Conservation (phyloP, 331 rosid species). For the Dryas integrifolia region DNA sequence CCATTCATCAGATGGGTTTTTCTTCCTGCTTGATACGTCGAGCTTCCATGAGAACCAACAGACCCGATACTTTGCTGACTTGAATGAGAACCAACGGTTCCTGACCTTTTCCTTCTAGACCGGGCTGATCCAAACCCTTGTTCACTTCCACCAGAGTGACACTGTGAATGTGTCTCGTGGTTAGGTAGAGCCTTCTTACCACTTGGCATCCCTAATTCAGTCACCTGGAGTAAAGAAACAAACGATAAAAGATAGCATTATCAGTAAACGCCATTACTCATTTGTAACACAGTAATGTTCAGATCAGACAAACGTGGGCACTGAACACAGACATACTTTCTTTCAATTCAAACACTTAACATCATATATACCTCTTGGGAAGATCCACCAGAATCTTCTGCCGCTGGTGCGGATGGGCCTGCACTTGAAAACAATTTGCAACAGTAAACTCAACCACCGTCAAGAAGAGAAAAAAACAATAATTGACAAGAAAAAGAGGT, state of each 20-base stretch:
- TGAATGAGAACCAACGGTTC: slow-evolving; percentile 34
- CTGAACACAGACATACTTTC: neutral
- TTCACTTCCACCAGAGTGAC: slow-evolving; percentile 54
- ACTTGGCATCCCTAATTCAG: slow-evolving; percentile 36
- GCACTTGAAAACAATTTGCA: slow-evolving; percentile 22
- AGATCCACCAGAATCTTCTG: slow-evolving; percentile 49
- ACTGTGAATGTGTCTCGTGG: slow-evolving; percentile 40
- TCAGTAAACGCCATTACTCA: neutral
- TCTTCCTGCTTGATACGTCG: slow-evolving; percentile 50
- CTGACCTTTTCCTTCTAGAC: slow-evolving; percentile 40
- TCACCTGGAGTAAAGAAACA: slow-evolving; percentile 50
- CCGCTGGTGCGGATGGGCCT: slow-evolving; percentile 54
- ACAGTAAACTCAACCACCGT: neutral
- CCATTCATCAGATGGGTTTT: slow-evolving; percentile 67
- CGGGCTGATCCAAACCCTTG: slow-evolving; percentile 41
- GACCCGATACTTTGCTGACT: slow-evolving; percentile 39
- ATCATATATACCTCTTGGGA: slow-evolving; percentile 56
- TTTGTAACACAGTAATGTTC: neutral
- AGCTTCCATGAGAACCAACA: slow-evolving; percentile 49
- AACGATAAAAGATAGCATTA: neutral
- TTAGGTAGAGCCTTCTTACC: slow-evolving; percentile 37
- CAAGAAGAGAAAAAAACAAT: neutral
- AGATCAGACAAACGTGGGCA: neutral
- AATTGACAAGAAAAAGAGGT: neutral
- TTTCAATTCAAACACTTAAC: slow-evolving; percentile 4